Evolutionary conservation across 1,284 basidiomycete genomes (phyloP), one percentile per base, ranked within the genome.

Genomic region (Stygiomarasmius scandens): DNA sequence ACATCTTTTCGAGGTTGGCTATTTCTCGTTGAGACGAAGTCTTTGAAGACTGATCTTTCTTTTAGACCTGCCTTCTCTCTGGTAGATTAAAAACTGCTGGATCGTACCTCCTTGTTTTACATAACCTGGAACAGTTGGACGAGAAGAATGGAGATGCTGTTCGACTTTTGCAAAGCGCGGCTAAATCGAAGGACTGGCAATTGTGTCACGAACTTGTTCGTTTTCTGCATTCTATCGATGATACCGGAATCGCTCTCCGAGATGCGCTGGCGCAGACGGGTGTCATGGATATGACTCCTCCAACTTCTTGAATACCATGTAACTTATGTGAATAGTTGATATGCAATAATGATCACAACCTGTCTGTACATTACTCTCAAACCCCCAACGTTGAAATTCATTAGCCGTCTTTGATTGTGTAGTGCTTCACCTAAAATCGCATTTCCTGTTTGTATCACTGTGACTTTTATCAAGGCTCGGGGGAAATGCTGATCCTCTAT

Each of bases 181-280:
- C 93, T 23, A 81, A 83, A 3, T 84, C 80, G 2, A 83, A 90
- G 62, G 93, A 92, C 52, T 91, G 86, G 86, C 86, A 89, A 62
- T 76, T 96, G 1, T 95, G 90, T 71, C 86, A 90, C 58, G 95
- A 98, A 68, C 78, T 98, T 12, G 74, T 97, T 20, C 84, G 96
- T n/a, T 98, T 98, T 75, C 73, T 97, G 50, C 91, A 90, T 67
- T 95, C 91, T 1, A 90, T 96, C 47, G 95, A 97, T 69, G 92
- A 95, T 45, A 86, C 85, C 0, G 96, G 95, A 5, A 69, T 71
- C 10, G 89, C 90, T 1, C 77, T 98, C 48, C 79, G 78, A 54
- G 75, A 80, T 60, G 90, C 87, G 1, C 69, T 90, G 47, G 73
- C 64, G n/a, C 71, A 79, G 48, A 74, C 77, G 12, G 71, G 76